phyloP scores from a whole-genome alignment of 2,329 filamentous ascomycete genomes.

The Diaporthe capsici region DNA sequence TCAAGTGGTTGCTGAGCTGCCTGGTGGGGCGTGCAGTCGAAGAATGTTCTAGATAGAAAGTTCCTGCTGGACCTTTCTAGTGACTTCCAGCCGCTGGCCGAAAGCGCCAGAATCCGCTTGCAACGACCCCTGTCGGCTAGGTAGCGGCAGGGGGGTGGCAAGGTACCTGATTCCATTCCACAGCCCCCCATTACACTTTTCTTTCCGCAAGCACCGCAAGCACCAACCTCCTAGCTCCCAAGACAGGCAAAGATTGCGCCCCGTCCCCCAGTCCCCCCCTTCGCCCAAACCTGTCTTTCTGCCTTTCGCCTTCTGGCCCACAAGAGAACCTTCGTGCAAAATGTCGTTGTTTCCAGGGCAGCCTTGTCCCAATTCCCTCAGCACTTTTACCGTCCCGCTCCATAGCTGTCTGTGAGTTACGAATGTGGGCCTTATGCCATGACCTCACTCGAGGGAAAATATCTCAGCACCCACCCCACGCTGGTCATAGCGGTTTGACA shows the following conservation, averaged over 20 bases:
- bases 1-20: slow-evolving; percentile 38
- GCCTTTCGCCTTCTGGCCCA: slow-evolving; percentile 27
- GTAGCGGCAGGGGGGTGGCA: slow-evolving; percentile 22
- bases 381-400: not conserved
- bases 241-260: slow-evolving; percentile 25
- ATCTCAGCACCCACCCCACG: slow-evolving; percentile 19
- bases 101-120: slow-evolving; percentile 34
- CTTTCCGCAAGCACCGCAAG: slow-evolving; percentile 17
- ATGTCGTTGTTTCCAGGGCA: slow-evolving; percentile 22
- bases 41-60: slow-evolving; percentile 41
- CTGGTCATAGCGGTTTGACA: slow-evolving; percentile 15
- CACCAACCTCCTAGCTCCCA: slow-evolving; percentile 33
- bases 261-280: not conserved
- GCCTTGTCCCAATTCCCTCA: not conserved
- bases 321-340: slow-evolving; percentile 35
- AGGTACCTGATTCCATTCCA: slow-evolving; percentile 29
- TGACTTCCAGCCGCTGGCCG: slow-evolving; percentile 35
- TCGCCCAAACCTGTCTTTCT: slow-evolving; percentile 23
- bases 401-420: not conserved
- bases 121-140: slow-evolving; percentile 6
- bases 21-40: slow-evolving; percentile 40
- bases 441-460: slow-evolving; percentile 16
- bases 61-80: slow-evolving; percentile 29
- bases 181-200: slow-evolving; percentile 33
- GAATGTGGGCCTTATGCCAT: slow-evolving; percentile 11